Conservation (phyloP, 768 basidiomycete species). For the Mycena sanguinolenta region DNA sequence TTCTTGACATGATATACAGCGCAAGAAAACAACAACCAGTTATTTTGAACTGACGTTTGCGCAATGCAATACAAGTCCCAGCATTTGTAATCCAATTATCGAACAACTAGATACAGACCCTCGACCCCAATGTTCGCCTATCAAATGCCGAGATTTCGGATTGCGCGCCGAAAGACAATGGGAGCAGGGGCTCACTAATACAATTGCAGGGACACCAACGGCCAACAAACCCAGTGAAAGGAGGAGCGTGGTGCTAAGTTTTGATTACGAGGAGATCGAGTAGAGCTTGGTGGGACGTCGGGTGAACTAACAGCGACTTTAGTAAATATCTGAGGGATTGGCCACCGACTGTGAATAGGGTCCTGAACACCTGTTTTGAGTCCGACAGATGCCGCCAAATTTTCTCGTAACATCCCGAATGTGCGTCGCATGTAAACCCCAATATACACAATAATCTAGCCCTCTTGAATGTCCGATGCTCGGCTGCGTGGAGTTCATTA, state of each 20-base stretch:
- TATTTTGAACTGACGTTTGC: too few relatives aligned
- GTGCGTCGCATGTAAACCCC: too few relatives aligned
- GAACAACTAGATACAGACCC: slow-evolving; percentile 65
- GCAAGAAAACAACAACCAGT: too few relatives aligned
- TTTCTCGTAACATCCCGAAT: too few relatives aligned
- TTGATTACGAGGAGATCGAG: slow-evolving; percentile 93
- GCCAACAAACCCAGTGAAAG: slow-evolving; percentile 68
- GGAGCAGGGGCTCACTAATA: slow-evolving; percentile 79
- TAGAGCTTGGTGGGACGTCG: slow-evolving; percentile 85
- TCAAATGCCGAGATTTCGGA: slow-evolving; percentile 80
- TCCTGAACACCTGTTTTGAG: too few relatives aligned
- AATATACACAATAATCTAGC: too few relatives aligned
- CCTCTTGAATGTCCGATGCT: too few relatives aligned
- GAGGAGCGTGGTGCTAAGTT: slow-evolving; percentile 82
- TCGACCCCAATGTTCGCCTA: slow-evolving; percentile 88
- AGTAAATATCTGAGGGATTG: slow-evolving; percentile 12
- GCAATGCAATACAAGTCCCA: slow-evolving; percentile 18
- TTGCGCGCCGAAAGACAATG: slow-evolving; percentile 71
- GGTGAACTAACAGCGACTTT: slow-evolving; percentile 66
- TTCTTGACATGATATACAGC: too few relatives aligned
- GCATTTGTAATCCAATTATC: slow-evolving; percentile 39
- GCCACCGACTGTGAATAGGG: too few relatives aligned
- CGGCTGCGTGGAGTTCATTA: too few relatives aligned
- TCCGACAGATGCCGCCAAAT: too few relatives aligned
- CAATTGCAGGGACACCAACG: slow-evolving; percentile 68